Conservation (phyloP, 2,329 filamentous ascomycete species). For the Penicillium verrucosum region DNA sequence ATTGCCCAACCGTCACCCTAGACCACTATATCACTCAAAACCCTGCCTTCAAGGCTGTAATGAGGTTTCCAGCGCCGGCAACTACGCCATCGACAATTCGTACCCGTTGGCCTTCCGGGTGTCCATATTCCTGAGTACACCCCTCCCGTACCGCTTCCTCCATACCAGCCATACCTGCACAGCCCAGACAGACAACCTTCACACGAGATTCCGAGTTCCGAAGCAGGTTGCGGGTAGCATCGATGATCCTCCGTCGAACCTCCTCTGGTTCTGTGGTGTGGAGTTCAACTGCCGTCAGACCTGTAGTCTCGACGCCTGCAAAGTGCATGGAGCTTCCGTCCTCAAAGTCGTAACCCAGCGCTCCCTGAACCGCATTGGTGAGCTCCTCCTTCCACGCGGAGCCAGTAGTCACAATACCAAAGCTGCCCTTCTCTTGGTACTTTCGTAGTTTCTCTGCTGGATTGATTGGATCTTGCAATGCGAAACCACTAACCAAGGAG, state of each 20-base stretch:
- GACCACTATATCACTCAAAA: slow-evolving; percentile 22
- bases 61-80: slow-evolving; percentile 37
- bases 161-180: slow-evolving; percentile 86
- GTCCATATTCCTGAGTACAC: slow-evolving; percentile 62
- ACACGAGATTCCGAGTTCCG: slow-evolving; percentile 49
- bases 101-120: slow-evolving; percentile 56
- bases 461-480: slow-evolving; percentile 22
- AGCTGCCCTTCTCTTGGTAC: slow-evolving; percentile 48
- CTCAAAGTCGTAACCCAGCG: slow-evolving; percentile 54
- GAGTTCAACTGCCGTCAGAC: slow-evolving; percentile 74
- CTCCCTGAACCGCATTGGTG: slow-evolving; percentile 59
- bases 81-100: slow-evolving; percentile 70
- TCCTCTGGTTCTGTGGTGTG: slow-evolving; percentile 65
- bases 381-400: slow-evolving; percentile 77
- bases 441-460: slow-evolving; percentile 22
- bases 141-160: slow-evolving; percentile 71
- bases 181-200: slow-evolving; percentile 75
- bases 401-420: slow-evolving; percentile 88
- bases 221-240: slow-evolving; percentile 67
- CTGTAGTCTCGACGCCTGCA: slow-evolving; percentile 77
- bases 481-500: slow-evolving; percentile 49
- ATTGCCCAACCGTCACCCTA: not conserved
- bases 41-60: slow-evolving; percentile 37
- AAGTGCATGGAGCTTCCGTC: slow-evolving; percentile 52
- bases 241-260: slow-evolving; percentile 63